Evolutionary conservation across 1,139 yeast genomes (phyloP).

Genomic region (Diutina ranongensis): DNA sequence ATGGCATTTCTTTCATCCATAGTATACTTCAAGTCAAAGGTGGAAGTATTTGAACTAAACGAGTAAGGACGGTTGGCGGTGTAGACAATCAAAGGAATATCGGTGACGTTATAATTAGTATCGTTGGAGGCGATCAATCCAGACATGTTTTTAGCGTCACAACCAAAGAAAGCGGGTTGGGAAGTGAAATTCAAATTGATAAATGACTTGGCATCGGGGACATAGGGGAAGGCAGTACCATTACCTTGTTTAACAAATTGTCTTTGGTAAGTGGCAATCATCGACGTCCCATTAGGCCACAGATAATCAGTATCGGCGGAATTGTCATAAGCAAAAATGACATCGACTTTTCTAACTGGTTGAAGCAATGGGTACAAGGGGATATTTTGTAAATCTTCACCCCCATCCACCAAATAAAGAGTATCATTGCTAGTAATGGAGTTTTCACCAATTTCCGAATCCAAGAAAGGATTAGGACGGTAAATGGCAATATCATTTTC

Average conservation of each 20-base stretch:
- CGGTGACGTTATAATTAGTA: slow-evolving; percentile 16
- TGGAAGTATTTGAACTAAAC: slow-evolving; percentile 26
- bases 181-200: slow-evolving; percentile 17
- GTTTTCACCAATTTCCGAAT: slow-evolving; percentile 12
- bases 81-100: slow-evolving; percentile 30
- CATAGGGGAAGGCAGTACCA: slow-evolving; percentile 25
- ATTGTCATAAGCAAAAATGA: slow-evolving; percentile 27
- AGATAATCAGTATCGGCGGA: slow-evolving; percentile 26
- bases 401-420: slow-evolving; percentile 76
- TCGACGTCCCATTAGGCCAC: slow-evolving; percentile 23
- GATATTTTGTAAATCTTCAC: slow-evolving; percentile 45
- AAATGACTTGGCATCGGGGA: slow-evolving; percentile 24
- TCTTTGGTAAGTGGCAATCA: slow-evolving; percentile 3
- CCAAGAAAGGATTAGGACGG: slow-evolving; percentile 29
- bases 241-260: slow-evolving; percentile 16
- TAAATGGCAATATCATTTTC: slow-evolving; percentile 30
- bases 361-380: slow-evolving; percentile 29
- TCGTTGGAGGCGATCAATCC: slow-evolving; percentile 11
- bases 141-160: slow-evolving; percentile 25
- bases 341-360: slow-evolving; percentile 19
- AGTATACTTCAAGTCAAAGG: slow-evolving; percentile 29
- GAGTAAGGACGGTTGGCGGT: slow-evolving; percentile 24
- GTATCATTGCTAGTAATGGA: slow-evolving; percentile 24
- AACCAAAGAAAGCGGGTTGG: slow-evolving; percentile 45
- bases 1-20: slow-evolving; percentile 20